Evolutionary conservation across 345 rosid genomes (phyloP).

Genomic region (Ceriops decandra): DNA sequence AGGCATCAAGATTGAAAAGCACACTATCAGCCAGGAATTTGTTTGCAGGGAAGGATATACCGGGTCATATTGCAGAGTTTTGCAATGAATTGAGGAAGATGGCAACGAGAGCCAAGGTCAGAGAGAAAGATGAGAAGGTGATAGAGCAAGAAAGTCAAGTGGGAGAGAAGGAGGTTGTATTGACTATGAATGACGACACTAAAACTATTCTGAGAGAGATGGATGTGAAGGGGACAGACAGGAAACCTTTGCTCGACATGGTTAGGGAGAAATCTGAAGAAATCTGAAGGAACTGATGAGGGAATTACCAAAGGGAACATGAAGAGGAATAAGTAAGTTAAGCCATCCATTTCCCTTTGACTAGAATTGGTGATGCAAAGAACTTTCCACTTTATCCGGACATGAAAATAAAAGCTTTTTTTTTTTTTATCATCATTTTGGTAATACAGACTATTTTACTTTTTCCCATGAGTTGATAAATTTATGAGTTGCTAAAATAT

Average conservation of each 20-base stretch:
- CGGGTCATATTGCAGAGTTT: slow-evolving; percentile 71
- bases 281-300: slow-evolving; percentile 29
- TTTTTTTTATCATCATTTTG: too few species aligned
- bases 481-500: background rate
- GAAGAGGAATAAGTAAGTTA: slow-evolving; percentile 52
- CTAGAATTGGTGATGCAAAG: slow-evolving; percentile 53
- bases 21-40: slow-evolving; percentile 76
- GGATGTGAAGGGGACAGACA: slow-evolving; percentile 44
- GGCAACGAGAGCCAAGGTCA: slow-evolving; percentile 59
- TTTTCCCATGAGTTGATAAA: background rate
- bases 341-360: slow-evolving; percentile 19
- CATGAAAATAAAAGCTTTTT: too few species aligned
- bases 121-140: slow-evolving; percentile 42
- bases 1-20: slow-evolving; percentile 50
- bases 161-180: slow-evolving; percentile 23
- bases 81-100: slow-evolving; percentile 78
- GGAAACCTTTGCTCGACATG: slow-evolving; percentile 54
- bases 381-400: slow-evolving; percentile 38
- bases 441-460: too few species aligned
- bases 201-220: slow-evolving; percentile 31
- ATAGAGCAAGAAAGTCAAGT: slow-evolving; percentile 24
- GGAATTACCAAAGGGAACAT: slow-evolving; percentile 51
- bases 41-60: slow-evolving; percentile 67
- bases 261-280: slow-evolving; percentile 34
- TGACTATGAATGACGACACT: slow-evolving; percentile 24